Evolutionary conservation across 345 rosid genomes (phyloP).

Genomic region (Eucalyptus sp.): DNA sequence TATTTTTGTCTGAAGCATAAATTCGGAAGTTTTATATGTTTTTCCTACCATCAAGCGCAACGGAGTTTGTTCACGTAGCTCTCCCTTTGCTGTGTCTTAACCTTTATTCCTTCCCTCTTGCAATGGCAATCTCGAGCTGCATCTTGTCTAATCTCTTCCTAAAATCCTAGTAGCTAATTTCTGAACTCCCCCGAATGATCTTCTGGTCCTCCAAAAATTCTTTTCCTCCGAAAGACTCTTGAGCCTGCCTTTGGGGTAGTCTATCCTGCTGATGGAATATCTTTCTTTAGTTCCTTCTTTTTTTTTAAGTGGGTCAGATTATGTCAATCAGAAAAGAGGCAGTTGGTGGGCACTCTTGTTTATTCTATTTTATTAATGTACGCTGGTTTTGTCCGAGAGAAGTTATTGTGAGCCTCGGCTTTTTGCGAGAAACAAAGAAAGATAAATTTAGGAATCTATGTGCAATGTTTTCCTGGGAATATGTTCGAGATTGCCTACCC

Average conservation of each 20-base stretch:
- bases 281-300: neutral
- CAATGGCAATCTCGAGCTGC: neutral
- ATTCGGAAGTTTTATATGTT: neutral
- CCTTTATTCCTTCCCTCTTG: neutral
- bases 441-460: neutral
- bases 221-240: neutral
- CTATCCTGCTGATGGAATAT: neutral
- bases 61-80: neutral
- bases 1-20: neutral
- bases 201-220: neutral
- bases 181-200: neutral
- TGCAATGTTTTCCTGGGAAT: neutral
- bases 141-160: neutral
- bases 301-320: neutral
- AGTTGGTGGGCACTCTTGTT: neutral
- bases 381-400: neutral
- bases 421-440: neutral
- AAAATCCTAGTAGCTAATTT: neutral
- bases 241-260: neutral
- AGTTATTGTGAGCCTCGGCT: neutral
- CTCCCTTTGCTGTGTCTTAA: neutral
- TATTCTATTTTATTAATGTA: neutral
- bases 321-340: neutral
- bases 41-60: neutral
- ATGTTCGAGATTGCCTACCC: neutral